phyloP scores from a whole-genome alignment of 306 rosid genomes.

The Cyamopsis tetragonoloba region DNA sequence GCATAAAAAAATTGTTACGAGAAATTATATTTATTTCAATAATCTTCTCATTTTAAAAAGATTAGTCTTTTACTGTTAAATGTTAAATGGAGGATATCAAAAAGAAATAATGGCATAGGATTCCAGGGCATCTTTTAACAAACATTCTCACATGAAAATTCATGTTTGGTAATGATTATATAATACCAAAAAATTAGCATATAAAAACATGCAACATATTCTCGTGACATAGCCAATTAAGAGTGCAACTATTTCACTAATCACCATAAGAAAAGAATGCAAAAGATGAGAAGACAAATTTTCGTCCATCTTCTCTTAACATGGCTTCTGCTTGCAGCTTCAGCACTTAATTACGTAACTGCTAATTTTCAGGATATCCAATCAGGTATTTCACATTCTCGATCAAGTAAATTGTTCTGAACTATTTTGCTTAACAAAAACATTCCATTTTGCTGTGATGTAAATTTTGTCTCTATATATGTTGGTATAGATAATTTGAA shows the following conservation, averaged over 20 bases:
- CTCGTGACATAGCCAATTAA: slow-evolving; percentile 21
- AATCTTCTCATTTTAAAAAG: no score
- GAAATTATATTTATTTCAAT: no score
- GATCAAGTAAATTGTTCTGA: not conserved
- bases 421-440: not conserved
- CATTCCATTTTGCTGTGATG: not conserved
- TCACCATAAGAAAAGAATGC: no score
- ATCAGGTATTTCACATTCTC: slow-evolving; percentile 47
- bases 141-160: slow-evolving; percentile 39
- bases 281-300: slow-evolving; percentile 51
- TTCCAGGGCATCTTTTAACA: slow-evolving; percentile 46
- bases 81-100: no score
- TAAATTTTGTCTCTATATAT: no score
- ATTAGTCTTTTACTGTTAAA: no score
- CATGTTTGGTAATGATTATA: slow-evolving; percentile 53
- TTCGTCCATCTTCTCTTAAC: slow-evolving; percentile 41
- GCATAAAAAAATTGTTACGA: no score
- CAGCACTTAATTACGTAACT: slow-evolving; percentile 34
- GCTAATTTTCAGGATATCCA: slow-evolving; percentile 37
- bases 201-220: slow-evolving; percentile 27
- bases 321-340: slow-evolving; percentile 53
- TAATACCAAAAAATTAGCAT: slow-evolving; percentile 10
- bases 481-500: no score
- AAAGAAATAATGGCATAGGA: slow-evolving; percentile 67
- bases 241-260: slow-evolving; percentile 27